A percentile compares a stretch with the other conserved stretches of the same genome.
Conservation (phyloP, 2,329 filamentous ascomycete species). For the Fusarium concolor region DNA sequence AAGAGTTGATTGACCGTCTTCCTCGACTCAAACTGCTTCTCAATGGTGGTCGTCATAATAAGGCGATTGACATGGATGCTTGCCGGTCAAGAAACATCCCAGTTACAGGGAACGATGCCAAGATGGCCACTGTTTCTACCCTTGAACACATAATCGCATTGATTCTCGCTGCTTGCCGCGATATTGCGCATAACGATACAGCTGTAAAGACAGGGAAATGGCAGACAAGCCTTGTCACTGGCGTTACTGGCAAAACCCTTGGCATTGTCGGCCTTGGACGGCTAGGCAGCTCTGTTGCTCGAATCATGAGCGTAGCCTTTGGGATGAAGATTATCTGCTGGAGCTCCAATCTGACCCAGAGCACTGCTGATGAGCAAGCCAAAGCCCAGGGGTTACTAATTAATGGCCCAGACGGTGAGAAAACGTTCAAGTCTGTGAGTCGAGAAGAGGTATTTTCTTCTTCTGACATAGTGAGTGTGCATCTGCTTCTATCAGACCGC, state of each 20-base stretch:
- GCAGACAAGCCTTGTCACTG: conserved; percentile 6
- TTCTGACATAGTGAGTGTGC: background rate
- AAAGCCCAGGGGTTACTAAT: background rate
- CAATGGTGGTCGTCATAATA: conserved; percentile 1
- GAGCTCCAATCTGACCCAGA: conserved; percentile 3
- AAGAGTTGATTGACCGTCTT: background rate
- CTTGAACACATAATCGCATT: conserved; percentile 2
- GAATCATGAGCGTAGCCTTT: background rate
- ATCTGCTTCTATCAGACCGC: background rate
- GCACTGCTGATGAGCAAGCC: background rate
- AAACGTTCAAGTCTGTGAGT: conserved; percentile 1
- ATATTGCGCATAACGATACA: background rate
- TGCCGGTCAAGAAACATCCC: background rate
- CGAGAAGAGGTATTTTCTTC: background rate
- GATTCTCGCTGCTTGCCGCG: conserved; percentile 2
- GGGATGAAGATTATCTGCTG: conserved; percentile 7
- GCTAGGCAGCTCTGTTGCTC: conserved; percentile 5
- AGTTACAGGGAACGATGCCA: background rate
- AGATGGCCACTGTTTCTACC: conserved; percentile 2
- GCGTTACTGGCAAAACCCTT: conserved; percentile 1
- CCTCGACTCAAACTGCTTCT: conserved; percentile 1
- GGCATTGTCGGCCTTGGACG: conserved; percentile 1
- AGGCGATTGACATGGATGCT: conserved; percentile 1
- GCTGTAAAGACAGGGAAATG: background rate
- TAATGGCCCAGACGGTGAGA: background rate